These are phyloP conservation scores for Ascochyta koolunga DNA, from an alignment of 2,329 filamentous ascomycete genomes.

Conservation along the genomic window DNA sequence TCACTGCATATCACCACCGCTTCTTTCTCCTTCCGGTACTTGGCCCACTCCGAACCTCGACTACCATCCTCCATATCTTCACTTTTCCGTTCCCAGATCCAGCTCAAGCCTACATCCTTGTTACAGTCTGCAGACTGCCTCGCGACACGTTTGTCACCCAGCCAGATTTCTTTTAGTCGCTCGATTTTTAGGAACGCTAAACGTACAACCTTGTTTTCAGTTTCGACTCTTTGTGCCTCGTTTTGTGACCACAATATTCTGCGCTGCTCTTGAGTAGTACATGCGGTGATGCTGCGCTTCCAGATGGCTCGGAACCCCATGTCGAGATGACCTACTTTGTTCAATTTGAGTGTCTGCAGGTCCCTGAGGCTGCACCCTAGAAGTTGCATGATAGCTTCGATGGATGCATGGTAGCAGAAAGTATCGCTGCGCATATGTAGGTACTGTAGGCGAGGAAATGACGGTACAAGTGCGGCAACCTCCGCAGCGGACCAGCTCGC, in stretches of 20 bases:
- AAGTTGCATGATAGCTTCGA: constrained; percentile 10
- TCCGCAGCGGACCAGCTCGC: constrained; percentile 22
- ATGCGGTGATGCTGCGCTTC: constrained; percentile 20
- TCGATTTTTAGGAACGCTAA: constrained; percentile 16
- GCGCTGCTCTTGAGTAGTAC: constrained; percentile 13
- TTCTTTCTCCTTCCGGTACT: constrained; percentile 19
- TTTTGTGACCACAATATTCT: constrained; percentile 20
- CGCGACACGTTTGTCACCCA: constrained; percentile 25
- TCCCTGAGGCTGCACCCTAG: constrained; percentile 10
- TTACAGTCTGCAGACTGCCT: constrained; percentile 4
- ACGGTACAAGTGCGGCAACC: constrained; percentile 9
- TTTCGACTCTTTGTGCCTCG: constrained; percentile 19
- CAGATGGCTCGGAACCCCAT: constrained; percentile 24
- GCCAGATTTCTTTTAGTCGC: constrained; percentile 19
- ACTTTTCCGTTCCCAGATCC: constrained; percentile 24
- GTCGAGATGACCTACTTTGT: constrained; percentile 20
- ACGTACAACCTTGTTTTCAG: constrained; percentile 23
- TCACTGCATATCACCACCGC: constrained; percentile 17
- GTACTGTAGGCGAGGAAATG: constrained; percentile 13
- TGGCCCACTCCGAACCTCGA: constrained; percentile 13
- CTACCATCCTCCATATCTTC: constrained; percentile 12
- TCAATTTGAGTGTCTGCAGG: constrained; percentile 16
- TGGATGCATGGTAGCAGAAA: constrained; percentile 23
- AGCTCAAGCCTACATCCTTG: not conserved
- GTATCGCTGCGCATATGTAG: constrained; percentile 22